Evolutionary conservation across 1,284 basidiomycete genomes (phyloP), one percentile per base, ranked within the genome.

Genomic region (Austroboletus novae-zelandiae): DNA sequence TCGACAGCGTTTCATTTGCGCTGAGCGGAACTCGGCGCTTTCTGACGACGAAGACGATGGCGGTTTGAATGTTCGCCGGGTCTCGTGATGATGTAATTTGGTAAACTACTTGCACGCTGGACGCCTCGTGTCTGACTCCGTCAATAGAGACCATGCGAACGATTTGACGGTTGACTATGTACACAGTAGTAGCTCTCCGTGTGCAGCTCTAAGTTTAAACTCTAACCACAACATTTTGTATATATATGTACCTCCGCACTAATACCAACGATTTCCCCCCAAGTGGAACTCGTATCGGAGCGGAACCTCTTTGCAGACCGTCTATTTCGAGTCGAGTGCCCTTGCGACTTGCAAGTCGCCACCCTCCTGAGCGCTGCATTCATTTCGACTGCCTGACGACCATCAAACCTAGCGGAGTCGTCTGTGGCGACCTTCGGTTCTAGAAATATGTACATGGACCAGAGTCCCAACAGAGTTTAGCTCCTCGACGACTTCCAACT

Each of bases 311-410:
- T 15, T 18, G 37, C n/a, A n/a, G n/a, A n/a, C n/a, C 20, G 20
- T 23, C 20, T 23, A 17, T 42, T 47, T 39, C 39, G n/a, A 17
- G 39, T 18, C 11, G 40, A 31, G 13, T 39, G 42, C 58, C 45
- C 42, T 47, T 56, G 45, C 30, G 29, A 23, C 42, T 47, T 56
- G 45, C 30, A 29, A 23, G 37, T 39, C 13, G 18, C 37, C 18
- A 39, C 20, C 20, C 10, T 17, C 20, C 5, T 25, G 36, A 25
- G 32, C 35, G 23, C 42, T 37, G 5, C 20, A 14, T 45, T 30
- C 14, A 31, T 18, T 34, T 34, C 30, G 57, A 50, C 37, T 42
- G 40, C 61, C 39, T 61, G 48, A 56, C 61, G 30, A 62, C 60
- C 57, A 62, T 60, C 59, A 57, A 23, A 18, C 34, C 20, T 39